phyloP scores from a whole-genome alignment of 2,329 filamentous ascomycete genomes.

The Pseudopyrenochaeta lycopersici region DNA sequence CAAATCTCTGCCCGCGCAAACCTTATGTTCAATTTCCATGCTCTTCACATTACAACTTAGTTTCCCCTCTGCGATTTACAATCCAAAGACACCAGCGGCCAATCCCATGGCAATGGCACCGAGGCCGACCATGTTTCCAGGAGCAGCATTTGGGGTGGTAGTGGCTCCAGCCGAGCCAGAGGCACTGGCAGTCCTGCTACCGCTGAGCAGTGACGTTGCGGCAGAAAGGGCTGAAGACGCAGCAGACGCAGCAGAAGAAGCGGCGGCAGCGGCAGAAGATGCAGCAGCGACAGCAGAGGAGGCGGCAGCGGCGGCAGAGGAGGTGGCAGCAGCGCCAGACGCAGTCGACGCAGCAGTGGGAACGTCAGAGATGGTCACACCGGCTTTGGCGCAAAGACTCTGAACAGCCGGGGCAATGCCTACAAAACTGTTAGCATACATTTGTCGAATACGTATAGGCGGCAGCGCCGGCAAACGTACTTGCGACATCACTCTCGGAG shows the following conservation, averaged over 20 bases:
- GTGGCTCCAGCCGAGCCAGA: constrained; percentile 11
- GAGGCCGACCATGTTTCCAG: constrained; percentile 25
- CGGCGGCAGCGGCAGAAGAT: constrained; percentile 29
- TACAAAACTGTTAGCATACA: constrained; percentile 8
- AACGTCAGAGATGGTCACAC: constrained; percentile 32
- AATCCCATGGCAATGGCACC: constrained; percentile 35
- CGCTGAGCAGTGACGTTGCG: background rate
- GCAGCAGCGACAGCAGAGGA: constrained; percentile 30
- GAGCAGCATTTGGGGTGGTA: constrained; percentile 31
- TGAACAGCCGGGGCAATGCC: constrained; percentile 33
- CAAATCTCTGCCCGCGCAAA: background rate
- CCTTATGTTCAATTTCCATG: no score
- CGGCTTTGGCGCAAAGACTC: constrained; percentile 39
- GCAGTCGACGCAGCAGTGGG: constrained; percentile 23
- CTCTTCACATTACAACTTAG: no score
- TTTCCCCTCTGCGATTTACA: constrained; percentile 19
- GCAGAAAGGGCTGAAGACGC: constrained; percentile 7
- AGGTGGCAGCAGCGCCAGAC: constrained; percentile 2
- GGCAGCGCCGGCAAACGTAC: constrained; percentile 38
- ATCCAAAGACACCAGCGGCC: constrained; percentile 29
- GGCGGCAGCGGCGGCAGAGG: constrained; percentile 4
- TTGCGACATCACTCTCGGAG: constrained; percentile 46
- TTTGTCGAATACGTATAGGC: background rate
- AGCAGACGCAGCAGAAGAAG: constrained; percentile 11
- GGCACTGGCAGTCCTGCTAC: constrained; percentile 6